phyloP scores from a whole-genome alignment of 306 rosid genomes.

The Arachis stenosperma region DNA sequence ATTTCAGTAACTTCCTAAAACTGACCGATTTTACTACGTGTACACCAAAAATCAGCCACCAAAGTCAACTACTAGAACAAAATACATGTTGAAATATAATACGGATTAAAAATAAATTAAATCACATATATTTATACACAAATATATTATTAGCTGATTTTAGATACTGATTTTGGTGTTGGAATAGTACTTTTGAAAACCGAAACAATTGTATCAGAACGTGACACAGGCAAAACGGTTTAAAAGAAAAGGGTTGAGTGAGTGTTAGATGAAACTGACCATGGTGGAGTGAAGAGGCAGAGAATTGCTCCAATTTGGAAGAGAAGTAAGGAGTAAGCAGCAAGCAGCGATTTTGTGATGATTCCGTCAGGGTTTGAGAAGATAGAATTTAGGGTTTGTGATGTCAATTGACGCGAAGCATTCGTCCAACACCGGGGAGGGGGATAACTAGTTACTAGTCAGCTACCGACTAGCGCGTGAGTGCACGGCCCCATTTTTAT shows the following conservation, averaged over 20 bases:
- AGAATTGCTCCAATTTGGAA: not conserved
- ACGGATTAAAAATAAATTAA: too few relatives aligned
- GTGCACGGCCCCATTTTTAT: too few relatives aligned
- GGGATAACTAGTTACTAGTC: too few relatives aligned
- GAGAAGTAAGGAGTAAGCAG: not conserved
- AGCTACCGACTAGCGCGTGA: too few relatives aligned
- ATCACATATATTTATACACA: too few relatives aligned
- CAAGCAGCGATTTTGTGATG: not conserved
- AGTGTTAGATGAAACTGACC: conserved; percentile 38
- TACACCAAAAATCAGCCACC: too few relatives aligned
- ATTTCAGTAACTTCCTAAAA: conserved; percentile 5
- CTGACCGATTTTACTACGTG: too few relatives aligned
- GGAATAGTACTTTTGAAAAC: not conserved
- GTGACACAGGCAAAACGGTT: not conserved
- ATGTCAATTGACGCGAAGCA: not conserved
- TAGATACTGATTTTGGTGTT: too few relatives aligned
- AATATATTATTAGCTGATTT: too few relatives aligned
- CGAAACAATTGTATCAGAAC: conserved; percentile 14
- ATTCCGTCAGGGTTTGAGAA: not conserved
- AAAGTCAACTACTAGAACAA: too few relatives aligned
- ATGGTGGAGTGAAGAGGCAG: conserved; percentile 33
- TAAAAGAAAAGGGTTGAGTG: not conserved
- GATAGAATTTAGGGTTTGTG: conserved; percentile 34
- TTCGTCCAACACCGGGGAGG: not conserved
- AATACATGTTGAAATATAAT: too few relatives aligned